phyloP scores from a whole-genome alignment of 139 green algal genomes.

The Ostreobium quekettii region DNA sequence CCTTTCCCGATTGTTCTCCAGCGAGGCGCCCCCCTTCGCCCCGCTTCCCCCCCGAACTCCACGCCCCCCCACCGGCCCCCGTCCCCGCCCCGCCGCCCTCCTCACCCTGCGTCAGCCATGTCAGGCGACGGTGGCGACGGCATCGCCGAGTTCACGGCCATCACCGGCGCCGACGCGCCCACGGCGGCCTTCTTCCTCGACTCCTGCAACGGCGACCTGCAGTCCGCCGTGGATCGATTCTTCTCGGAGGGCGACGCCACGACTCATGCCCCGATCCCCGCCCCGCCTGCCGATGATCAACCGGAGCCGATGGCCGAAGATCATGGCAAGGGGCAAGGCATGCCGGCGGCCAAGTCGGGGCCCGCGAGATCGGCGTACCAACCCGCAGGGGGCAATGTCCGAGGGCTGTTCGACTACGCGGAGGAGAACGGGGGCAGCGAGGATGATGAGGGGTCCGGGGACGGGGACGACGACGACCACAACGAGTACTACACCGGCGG shows the following conservation, averaged over 20 bases:
- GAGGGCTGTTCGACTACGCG: no score
- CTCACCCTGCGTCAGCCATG: no score
- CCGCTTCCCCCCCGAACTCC: no score
- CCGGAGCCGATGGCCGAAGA: neutral
- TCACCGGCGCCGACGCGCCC: conserved; percentile 9
- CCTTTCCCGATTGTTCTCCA: no score
- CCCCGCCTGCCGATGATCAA: no score
- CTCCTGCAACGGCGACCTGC: conserved; percentile 16
- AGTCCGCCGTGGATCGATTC: conserved; percentile 11
- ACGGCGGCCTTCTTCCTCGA: conserved; percentile 18
- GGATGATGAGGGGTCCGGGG: neutral
- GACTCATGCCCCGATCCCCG: neutral
- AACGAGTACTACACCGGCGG: conserved; percentile 21
- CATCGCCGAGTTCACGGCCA: neutral
- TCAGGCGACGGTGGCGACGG: conserved; percentile 1
- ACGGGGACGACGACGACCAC: conserved; percentile 4
- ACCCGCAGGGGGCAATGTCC: no score
- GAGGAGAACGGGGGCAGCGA: no score
- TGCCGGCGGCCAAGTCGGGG: neutral
- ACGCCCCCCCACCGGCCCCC: no score
- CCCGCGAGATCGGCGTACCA: no score
- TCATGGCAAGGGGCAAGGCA: neutral
- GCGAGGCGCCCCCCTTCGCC: no score
- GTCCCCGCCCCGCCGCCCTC: no score
- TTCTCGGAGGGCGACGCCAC: conserved; percentile 5